A percentile compares a stretch with the other conserved stretches of the same genome.
These are phyloP conservation scores for Nitzschia sp. DNA, from an alignment of 108 stramenopile species.

Conservation along the genomic window DNA sequence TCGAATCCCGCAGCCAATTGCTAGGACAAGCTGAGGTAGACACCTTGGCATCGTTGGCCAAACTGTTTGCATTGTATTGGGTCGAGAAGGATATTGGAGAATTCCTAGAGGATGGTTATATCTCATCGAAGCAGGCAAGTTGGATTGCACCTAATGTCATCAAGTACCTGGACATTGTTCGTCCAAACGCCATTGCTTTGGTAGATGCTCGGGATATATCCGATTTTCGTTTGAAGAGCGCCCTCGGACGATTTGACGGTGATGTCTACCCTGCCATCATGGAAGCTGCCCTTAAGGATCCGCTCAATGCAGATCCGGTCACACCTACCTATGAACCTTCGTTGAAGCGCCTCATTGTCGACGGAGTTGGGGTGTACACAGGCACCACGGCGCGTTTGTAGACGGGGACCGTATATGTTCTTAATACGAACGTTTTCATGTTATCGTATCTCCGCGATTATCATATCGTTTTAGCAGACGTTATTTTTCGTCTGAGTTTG, in stretches of 20 bases:
- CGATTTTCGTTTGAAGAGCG: conserved; percentile 86
- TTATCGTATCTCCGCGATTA: too few species aligned
- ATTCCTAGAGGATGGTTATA: conserved; percentile 75
- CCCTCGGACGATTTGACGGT: conserved; percentile 85
- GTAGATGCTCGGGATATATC: conserved; percentile 88
- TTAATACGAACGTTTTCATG: too few species aligned
- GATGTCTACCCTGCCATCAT: conserved; percentile 89
- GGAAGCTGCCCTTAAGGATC: conserved; percentile 75
- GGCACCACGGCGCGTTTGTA: conserved; percentile 50
- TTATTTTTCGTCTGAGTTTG: too few species aligned
- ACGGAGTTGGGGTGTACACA: conserved; percentile 70
- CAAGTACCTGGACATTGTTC: conserved; percentile 60
- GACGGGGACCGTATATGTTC: too few species aligned
- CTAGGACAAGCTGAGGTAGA: conserved; percentile 27
- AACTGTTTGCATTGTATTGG: conserved; percentile 82
- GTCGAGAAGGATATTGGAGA: conserved; percentile 86
- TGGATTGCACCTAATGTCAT: conserved; percentile 52
- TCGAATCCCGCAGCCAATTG: conserved; percentile 39
- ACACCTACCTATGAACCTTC: conserved; percentile 71
- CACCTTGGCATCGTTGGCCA: conserved; percentile 64
- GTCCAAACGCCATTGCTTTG: conserved; percentile 84
- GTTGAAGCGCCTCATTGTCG: conserved; percentile 71
- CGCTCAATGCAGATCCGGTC: conserved; percentile 63
- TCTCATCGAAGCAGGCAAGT: conserved; percentile 45
- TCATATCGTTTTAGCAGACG: too few species aligned